These are phyloP conservation scores for Phytophthora lateralis DNA, from an alignment of 352 stramenopile genomes.

Conservation along the genomic window DNA sequence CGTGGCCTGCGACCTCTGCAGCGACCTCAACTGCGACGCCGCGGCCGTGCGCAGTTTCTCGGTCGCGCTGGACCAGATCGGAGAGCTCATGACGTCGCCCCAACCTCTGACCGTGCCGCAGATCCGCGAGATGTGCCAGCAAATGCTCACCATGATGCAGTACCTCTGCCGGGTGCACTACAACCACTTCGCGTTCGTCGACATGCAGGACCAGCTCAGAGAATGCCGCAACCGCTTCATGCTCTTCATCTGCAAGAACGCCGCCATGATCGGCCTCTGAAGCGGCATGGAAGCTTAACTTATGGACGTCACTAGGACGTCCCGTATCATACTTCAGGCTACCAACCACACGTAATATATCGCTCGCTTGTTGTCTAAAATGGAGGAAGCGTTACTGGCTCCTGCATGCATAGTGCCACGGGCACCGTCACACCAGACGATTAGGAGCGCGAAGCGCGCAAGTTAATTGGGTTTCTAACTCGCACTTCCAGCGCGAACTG, in stretches of 20 bases:
- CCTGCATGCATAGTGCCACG: background rate
- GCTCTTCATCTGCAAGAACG: constrained; percentile 80
- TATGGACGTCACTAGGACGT: constrained; percentile 18
- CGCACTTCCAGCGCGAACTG: constrained; percentile 28
- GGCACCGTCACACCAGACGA: too few species aligned
- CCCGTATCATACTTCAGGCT: constrained; percentile 29
- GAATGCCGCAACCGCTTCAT: constrained; percentile 75
- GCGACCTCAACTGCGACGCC: constrained; percentile 51
- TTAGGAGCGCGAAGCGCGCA: too few species aligned
- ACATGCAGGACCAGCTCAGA: constrained; percentile 76
- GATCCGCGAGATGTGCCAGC: constrained; percentile 67
- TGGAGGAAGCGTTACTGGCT: constrained; percentile 22
- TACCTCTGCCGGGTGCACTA: constrained; percentile 70
- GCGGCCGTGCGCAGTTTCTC: constrained; percentile 37
- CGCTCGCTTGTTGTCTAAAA: constrained; percentile 9
- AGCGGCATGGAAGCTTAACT: constrained; percentile 23
- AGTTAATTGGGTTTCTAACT: constrained; percentile 1
- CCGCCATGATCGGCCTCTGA: constrained; percentile 65
- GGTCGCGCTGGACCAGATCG: constrained; percentile 42
- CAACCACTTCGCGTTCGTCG: constrained; percentile 68
- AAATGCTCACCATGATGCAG: constrained; percentile 80
- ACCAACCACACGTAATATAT: constrained; percentile 27
- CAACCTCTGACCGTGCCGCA: constrained; percentile 58
- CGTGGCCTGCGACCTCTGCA: constrained; percentile 61
- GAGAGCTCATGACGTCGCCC: constrained; percentile 51